Evolutionary conservation across 2,329 filamentous ascomycete species (phyloP).

Genomic region (Fusarium nisikadoi): DNA sequence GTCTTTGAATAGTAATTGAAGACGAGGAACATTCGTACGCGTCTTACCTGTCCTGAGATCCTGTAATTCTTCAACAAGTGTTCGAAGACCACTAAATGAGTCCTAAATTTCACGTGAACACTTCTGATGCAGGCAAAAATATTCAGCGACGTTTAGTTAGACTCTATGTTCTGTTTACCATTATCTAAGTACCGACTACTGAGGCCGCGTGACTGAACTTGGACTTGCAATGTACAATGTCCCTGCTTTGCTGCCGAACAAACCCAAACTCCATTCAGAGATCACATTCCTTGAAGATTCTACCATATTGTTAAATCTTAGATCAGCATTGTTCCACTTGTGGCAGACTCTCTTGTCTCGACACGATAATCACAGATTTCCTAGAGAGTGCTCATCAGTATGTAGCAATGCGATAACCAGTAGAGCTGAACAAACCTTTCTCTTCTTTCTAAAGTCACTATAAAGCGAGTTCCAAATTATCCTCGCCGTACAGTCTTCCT

Average conservation of each 20-base stretch:
- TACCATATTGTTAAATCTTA: accelerated
- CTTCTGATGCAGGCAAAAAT: accelerated
- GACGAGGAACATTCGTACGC: accelerated
- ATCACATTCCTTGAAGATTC: accelerated
- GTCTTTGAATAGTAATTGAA: accelerated
- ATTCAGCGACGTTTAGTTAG: neutral
- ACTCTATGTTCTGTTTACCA: neutral
- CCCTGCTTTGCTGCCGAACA: accelerated
- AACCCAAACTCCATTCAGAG: too few relatives aligned
- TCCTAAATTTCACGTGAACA: accelerated
- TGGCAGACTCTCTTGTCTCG: neutral
- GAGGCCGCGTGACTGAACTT: too few relatives aligned
- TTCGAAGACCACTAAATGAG: accelerated
- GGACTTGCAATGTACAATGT: accelerated
- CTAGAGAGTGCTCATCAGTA: accelerated
- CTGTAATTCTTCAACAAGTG: accelerated
- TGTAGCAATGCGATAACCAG: too few relatives aligned
- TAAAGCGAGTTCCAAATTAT: constrained; percentile 54
- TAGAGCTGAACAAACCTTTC: constrained; percentile 6
- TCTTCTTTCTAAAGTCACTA: constrained; percentile 55
- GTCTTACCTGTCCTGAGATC: accelerated
- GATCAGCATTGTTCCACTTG: neutral
- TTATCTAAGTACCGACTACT: accelerated
- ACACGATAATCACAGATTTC: neutral
- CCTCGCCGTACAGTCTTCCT: constrained; percentile 52